These are phyloP conservation scores for Mollisia scopiformis DNA, from an alignment of 2,329 filamentous ascomycete genomes.

Conservation along the genomic window DNA sequence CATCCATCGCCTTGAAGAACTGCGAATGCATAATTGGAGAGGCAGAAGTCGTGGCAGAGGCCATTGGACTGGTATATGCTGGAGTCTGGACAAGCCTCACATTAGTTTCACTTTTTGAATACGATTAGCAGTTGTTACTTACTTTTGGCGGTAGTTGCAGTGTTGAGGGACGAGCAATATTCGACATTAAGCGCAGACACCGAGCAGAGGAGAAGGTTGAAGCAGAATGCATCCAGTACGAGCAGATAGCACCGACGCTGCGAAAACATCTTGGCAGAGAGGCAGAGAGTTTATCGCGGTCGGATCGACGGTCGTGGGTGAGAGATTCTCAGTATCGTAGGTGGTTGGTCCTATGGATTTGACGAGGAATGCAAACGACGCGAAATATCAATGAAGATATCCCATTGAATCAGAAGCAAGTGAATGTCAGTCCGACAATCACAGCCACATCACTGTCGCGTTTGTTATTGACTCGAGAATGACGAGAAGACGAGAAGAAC, in stretches of 20 bases:
- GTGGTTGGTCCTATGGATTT: conserved; percentile 11
- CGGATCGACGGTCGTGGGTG: background rate
- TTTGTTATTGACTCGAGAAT: background rate
- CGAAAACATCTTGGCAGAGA: conserved; percentile 18
- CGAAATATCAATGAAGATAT: conserved; percentile 32
- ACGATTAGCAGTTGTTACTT: conserved; percentile 33
- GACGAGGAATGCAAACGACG: conserved; percentile 24
- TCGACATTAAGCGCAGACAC: conserved; percentile 19
- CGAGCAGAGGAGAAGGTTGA: conserved; percentile 17
- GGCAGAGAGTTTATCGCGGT: conserved; percentile 5
- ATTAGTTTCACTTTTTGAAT: conserved; percentile 4
- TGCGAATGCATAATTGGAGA: conserved; percentile 62
- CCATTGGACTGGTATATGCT: conserved; percentile 71
- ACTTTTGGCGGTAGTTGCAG: conserved; percentile 46
- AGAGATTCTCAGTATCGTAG: conserved; percentile 1
- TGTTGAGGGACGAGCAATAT: conserved; percentile 53
- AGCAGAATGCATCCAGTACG: conserved; percentile 24
- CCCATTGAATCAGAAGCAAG: conserved; percentile 29
- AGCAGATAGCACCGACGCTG: conserved; percentile 25
- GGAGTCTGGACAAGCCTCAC: conserved; percentile 44
- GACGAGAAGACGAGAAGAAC: background rate
- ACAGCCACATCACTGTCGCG: conserved; percentile 20
- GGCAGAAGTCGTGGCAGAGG: conserved; percentile 65
- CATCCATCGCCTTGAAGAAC: conserved; percentile 67
- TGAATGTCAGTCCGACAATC: conserved; percentile 20